A percentile compares a stretch with the other conserved stretches of the same genome.
phyloP scores from a whole-genome alignment of 176 grass and related monocot genomes.

The Eragrostis curvula region DNA sequence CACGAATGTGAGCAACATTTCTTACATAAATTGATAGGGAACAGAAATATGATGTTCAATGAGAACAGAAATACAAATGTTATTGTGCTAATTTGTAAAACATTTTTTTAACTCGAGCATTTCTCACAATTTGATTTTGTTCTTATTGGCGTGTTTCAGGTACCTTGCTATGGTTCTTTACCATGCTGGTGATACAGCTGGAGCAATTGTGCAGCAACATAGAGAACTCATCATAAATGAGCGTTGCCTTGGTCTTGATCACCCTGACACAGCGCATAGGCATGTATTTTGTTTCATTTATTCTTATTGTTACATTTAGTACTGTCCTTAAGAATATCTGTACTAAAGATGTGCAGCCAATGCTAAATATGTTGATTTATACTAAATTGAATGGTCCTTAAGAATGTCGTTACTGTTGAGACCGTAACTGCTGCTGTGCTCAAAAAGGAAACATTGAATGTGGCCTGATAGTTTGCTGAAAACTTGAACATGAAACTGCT shows the following conservation, averaged over 20 bases:
- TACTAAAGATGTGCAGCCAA: neutral
- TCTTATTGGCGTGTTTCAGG: too few species aligned
- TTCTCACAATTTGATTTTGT: slow-evolving; percentile 1
- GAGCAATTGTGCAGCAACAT: slow-evolving; percentile 96
- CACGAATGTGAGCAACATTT: neutral
- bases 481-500: neutral
- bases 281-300: slow-evolving; percentile 16
- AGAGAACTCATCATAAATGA: slow-evolving; percentile 99
- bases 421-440: neutral
- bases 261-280: slow-evolving; percentile 99
- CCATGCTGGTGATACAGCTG: slow-evolving; percentile 88
- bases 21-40: neutral
- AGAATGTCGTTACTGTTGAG: neutral
- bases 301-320: slow-evolving; percentile 14
- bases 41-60: neutral
- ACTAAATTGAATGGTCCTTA: too few species aligned
- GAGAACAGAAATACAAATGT: too few species aligned
- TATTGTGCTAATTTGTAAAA: neutral
- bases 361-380: slow-evolving; percentile 28
- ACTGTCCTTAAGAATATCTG: neutral
- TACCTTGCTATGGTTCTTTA: slow-evolving; percentile 96
- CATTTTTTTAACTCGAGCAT: neutral
- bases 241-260: slow-evolving; percentile 93
- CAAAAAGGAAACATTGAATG: neutral
- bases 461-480: neutral